Evolutionary conservation across 2,329 filamentous ascomycete genomes (phyloP).

Genomic region (Beauveria caledonica): DNA sequence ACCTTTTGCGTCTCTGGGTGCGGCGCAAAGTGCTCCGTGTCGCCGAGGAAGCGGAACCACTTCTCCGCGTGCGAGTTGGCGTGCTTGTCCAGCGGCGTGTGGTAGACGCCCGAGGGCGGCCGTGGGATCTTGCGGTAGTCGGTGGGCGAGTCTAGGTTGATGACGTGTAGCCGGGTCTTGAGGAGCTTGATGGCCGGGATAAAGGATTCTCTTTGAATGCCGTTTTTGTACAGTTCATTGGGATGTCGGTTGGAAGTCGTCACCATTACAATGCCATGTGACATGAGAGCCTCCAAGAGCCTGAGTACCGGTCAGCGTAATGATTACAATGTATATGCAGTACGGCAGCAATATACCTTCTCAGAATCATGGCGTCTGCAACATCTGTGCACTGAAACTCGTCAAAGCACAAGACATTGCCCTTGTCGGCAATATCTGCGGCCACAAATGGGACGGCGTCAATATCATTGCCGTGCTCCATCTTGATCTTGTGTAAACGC

Average conservation of each 20-base stretch:
- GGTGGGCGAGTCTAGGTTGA: slow-evolving; percentile 90
- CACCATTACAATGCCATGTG: slow-evolving; percentile 90
- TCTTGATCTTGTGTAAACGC: slow-evolving; percentile 81
- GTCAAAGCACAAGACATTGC: slow-evolving; percentile 89
- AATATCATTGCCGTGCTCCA: slow-evolving; percentile 78
- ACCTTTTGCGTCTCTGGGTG: slow-evolving; percentile 74
- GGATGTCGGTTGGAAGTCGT: slow-evolving; percentile 97
- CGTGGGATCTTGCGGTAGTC: slow-evolving; percentile 97
- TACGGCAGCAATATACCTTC: slow-evolving; percentile 43
- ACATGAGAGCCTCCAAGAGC: slow-evolving; percentile 84
- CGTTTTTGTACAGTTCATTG: slow-evolving; percentile 94
- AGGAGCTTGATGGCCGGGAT: slow-evolving; percentile 91
- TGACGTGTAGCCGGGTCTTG: slow-evolving; percentile 73
- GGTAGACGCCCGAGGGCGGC: slow-evolving; percentile 88
- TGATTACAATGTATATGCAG: background rate
- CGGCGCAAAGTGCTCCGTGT: slow-evolving; percentile 65
- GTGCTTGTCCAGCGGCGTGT: slow-evolving; percentile 73
- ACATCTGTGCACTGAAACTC: slow-evolving; percentile 99
- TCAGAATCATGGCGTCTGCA: slow-evolving; percentile 94
- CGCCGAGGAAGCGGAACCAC: slow-evolving; percentile 93
- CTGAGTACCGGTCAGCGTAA: slow-evolving; percentile 26
- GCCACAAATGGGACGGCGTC: slow-evolving; percentile 89
- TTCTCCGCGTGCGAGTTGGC: slow-evolving; percentile 78
- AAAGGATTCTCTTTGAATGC: slow-evolving; percentile 91
- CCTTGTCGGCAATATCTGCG: slow-evolving; percentile 81